These are phyloP conservation scores for Pseudogymnoascus sp. DNA, from an alignment of 2,329 filamentous ascomycete species.

Conservation along the genomic window DNA sequence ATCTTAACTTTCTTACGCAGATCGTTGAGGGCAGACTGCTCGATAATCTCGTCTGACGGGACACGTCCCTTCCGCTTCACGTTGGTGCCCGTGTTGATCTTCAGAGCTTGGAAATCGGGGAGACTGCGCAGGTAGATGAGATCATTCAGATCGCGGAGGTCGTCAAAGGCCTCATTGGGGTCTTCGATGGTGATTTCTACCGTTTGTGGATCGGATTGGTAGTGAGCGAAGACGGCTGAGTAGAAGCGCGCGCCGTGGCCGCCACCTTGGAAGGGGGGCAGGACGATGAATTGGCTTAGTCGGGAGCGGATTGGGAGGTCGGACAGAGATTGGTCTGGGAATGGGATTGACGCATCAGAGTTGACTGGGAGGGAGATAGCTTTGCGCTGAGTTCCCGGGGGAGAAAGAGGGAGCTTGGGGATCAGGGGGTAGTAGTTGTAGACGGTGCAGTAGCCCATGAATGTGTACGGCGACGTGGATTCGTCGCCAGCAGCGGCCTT, in stretches of 20 bases:
- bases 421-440: constrained; percentile 55
- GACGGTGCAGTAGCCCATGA: constrained; percentile 83
- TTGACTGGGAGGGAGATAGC: constrained; percentile 14
- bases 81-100: constrained; percentile 43
- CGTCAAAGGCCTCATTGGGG: constrained; percentile 78
- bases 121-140: constrained; percentile 53
- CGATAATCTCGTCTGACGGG: constrained; percentile 49
- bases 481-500: constrained; percentile 41
- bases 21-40: constrained; percentile 44
- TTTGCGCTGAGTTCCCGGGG: not conserved
- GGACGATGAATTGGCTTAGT: constrained; percentile 86
- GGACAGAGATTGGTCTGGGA: constrained; percentile 35
- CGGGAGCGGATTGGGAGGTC: constrained; percentile 68
- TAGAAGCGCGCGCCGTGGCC: constrained; percentile 79
- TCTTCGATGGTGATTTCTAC: constrained; percentile 89
- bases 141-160: constrained; percentile 69
- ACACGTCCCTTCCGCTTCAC: constrained; percentile 42
- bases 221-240: constrained; percentile 64
- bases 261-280: constrained; percentile 76
- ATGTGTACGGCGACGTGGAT: constrained; percentile 57
- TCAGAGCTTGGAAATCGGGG: constrained; percentile 49
- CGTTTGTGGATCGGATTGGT: constrained; percentile 58
- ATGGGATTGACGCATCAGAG: constrained; percentile 34
- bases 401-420: not conserved
- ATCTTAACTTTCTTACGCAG: constrained; percentile 62